A percentile compares a stretch with the other conserved stretches of the same genome.
Evolutionary conservation across 345 rosid genomes (phyloP).

Genomic region (Linum tenue): DNA sequence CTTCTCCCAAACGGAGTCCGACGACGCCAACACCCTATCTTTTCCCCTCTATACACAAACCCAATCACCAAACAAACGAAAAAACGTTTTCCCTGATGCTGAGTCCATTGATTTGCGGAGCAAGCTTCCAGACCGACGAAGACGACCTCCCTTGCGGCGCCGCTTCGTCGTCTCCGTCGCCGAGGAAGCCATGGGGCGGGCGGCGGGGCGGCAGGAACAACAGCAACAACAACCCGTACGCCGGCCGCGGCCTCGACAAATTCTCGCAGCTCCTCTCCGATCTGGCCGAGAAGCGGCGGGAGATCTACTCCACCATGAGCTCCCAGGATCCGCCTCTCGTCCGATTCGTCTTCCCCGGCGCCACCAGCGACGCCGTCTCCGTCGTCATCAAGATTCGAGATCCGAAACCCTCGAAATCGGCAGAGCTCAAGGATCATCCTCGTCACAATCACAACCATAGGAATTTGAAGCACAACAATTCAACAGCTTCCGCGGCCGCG

Average conservation of each 20-base stretch:
- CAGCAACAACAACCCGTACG: conserved; percentile 52
- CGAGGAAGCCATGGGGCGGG: conserved; percentile 31
- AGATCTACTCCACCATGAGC: conserved; percentile 41
- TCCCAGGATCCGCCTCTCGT: conserved; percentile 43
- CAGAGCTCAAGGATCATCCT: conserved; percentile 8
- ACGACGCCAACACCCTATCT: background rate
- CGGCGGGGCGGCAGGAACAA: conserved; percentile 10
- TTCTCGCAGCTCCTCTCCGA: conserved; percentile 54
- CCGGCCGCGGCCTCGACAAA: conserved; percentile 62
- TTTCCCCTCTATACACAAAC: background rate
- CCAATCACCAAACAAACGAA: background rate
- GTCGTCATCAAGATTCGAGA: conserved; percentile 43
- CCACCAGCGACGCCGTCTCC: conserved; percentile 36
- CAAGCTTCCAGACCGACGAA: conserved; percentile 20
- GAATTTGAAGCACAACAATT: background rate
- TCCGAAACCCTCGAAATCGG: conserved; percentile 16
- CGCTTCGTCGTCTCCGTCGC: conserved; percentile 22
- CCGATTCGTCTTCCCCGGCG: conserved; percentile 38
- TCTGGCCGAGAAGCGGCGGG: conserved; percentile 48
- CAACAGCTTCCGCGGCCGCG: background rate
- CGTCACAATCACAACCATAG: conserved; percentile 3
- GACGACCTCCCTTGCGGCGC: conserved; percentile 14
- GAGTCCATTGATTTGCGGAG: conserved; percentile 22
- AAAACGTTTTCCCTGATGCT: conserved; percentile 15
- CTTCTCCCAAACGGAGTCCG: too few species aligned